A percentile compares a stretch with the other conserved stretches of the same genome.
Conservation (phyloP, 139 green algal genomes). For the Auxenochlorella pyrenoidosa region DNA sequence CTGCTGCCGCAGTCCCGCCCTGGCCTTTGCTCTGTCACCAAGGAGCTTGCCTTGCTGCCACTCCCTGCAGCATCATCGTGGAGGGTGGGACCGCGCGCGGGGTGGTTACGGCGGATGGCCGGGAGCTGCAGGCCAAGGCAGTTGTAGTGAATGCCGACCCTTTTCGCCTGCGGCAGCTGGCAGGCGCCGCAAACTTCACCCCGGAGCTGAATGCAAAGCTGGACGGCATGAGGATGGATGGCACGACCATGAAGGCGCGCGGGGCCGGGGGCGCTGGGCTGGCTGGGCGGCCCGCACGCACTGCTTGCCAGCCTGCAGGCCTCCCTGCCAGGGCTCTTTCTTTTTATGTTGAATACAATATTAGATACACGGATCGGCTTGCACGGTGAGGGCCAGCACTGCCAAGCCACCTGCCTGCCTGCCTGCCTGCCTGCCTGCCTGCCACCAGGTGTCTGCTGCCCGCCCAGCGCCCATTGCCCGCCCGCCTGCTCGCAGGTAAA, state of each 20-base stretch:
- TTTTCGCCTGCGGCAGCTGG: slow-evolving; percentile 50
- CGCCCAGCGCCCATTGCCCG: not conserved
- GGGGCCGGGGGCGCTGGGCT: not conserved
- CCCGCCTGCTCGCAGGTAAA: slow-evolving; percentile 54
- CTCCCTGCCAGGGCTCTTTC: no score
- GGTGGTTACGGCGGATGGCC: not conserved
- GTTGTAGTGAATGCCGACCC: slow-evolving; percentile 64
- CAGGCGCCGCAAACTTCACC: slow-evolving; percentile 32
- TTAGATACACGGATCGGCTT: no score
- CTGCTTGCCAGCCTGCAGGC: not conserved
- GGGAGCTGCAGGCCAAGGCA: slow-evolving; percentile 33
- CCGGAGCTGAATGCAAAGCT: slow-evolving; percentile 51
- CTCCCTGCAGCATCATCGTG: not conserved
- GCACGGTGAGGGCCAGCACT: no score
- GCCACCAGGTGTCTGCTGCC: no score
- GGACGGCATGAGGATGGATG: slow-evolving; percentile 55
- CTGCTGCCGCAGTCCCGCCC: not conserved
- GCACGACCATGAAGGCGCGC: slow-evolving; percentile 62
- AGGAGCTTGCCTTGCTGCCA: not conserved
- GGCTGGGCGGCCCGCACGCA: no score
- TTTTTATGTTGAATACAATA: no score
- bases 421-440: not conserved
- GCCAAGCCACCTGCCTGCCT: not conserved
- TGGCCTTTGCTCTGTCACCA: not conserved
- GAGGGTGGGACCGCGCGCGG: slow-evolving; percentile 12